Conservation (phyloP, 139 green algal species). For the Desmodesmus armatus region DNA sequence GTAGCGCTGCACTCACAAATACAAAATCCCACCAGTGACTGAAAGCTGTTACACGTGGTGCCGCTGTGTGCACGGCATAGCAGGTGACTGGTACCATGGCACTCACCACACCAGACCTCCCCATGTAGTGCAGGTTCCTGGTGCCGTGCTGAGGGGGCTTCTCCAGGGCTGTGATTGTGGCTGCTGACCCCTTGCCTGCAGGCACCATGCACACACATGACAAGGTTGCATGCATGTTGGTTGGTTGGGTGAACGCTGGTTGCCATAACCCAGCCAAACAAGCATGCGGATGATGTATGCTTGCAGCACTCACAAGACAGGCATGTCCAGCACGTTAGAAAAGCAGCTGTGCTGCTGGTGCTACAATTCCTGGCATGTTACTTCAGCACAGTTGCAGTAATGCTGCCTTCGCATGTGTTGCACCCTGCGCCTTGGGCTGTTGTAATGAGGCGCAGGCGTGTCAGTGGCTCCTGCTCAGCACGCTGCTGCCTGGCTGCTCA, state of each 20-base stretch:
- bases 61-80: neutral
- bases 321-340: neutral
- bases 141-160: slow-evolving; percentile 43
- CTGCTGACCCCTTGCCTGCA: slow-evolving; percentile 48
- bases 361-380: neutral
- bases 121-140: slow-evolving; percentile 71
- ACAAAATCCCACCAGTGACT: too few relatives aligned
- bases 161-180: slow-evolving; percentile 45
- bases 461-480: neutral
- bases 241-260: too few relatives aligned
- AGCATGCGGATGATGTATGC: too few relatives aligned
- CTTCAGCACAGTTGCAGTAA: too few relatives aligned
- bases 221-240: neutral
- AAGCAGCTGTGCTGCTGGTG: neutral
- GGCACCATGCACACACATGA: too few relatives aligned
- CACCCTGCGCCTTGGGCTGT: too few relatives aligned
- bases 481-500: slow-evolving; percentile 5
- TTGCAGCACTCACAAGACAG: too few relatives aligned
- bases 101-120: slow-evolving; percentile 66
- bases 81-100: neutral
- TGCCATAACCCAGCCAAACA: too few relatives aligned
- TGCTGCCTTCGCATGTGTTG: too few relatives aligned
- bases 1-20: too few relatives aligned
- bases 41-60: neutral
- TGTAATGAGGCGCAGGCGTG: too few relatives aligned